Evolutionary conservation across 2,329 filamentous ascomycete genomes (phyloP), one percentile per base, ranked within the genome.

Genomic region (Penicillium corylophilum): DNA sequence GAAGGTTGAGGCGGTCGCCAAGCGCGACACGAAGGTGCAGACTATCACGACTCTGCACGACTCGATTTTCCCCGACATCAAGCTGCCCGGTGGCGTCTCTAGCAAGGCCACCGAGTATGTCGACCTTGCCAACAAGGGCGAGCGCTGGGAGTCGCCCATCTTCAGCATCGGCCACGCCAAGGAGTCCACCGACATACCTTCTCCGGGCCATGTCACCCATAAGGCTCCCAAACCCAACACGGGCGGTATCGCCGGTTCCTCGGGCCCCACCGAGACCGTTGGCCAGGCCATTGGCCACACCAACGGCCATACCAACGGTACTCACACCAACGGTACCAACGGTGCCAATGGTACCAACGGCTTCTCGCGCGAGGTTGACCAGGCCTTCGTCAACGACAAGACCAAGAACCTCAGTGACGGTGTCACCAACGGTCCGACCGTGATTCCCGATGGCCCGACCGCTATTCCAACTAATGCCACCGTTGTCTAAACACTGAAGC

Each of bases 61-160:
- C 67, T 92, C 89, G 59, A 90, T 97, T 59, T 96, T 99, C 86
- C 88, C 90, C 66, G 79, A 93, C 68, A 86, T 99, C 68, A 81
- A 86, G 51, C 80, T 99, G 5, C 91, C 92, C 23, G 89, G 89
- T 28, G 92, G 91, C 49, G 93, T 96, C 70, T 94, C 89, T 62
- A 86, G 84, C 77, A 96, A 96, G 83, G 92, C 93, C 9, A 95
- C 90, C 22, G 90, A 96, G 73, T 97, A 95, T 81, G 90, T 85
- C 76, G 85, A 96, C 20, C 81, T 96, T 51, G 90, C 93, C 8
- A 79, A 79, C 61, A 90, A 94, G 83, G 94, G 94, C 46, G 89
- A 96, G 50, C 87, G 85, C 72, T 99, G 94, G 94, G 88, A 96
- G 79, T 95, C 89, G 55, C 90, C 93, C 9, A 85, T 99, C 65